Base-by-base conservation (phyloP, 1,284 basidiomycete species). In the Apiotrichum veenhuisii region DNA sequence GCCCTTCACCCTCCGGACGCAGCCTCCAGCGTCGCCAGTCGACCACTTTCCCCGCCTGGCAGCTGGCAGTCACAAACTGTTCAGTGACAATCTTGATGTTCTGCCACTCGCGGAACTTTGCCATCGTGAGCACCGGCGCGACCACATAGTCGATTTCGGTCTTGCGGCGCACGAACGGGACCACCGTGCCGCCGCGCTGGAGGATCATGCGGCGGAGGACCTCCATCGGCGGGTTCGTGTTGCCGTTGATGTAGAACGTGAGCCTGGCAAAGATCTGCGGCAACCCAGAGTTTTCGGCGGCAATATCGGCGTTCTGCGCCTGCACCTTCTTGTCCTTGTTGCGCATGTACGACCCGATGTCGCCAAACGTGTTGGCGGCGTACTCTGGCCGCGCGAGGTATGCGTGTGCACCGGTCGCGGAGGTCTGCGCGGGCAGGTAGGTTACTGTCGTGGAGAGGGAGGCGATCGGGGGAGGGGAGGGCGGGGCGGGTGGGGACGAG, bases 261-360 rank as follows among this genome's bases (percentile, higher is more conserved):
- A 93, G 60, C 1, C 85, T 87, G 33, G 80, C 77, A 64, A 95
- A 91, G 38, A 94, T 83, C 55, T 78, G 77, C n/a, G 80, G 80
- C n/a, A n/a, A n/a, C n/a, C n/a, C n/a, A n/a, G 46, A 76, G 75
- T 18, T 50, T 66, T 12, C 57, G 9, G 64, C 53, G 27, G 80
- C 81, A 45, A 91, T 79, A 58, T 83, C 81, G 4, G 80, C 73
- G 63, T 93, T 92, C 76, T 94, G 90, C 14, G 91, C 85, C 69
- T 93, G 89, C 44, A 95, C 73, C 72, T 98, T 98, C 47, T 87
- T 85, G 2, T 94, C 84, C 77, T 97, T 98, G 65, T 92, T 82
- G 14, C 82, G 77, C 88, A 95, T 89, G 71, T 96, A 97, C 64
- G 91, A 86, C 8, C 86, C 87, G 64, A 87, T 88, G 15, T 85